A percentile compares a stretch with the other conserved stretches of the same genome.
Evolutionary conservation across 225 moss, liverwort and hornwort species (phyloP).

Genomic region (Polytrichum formosum): DNA sequence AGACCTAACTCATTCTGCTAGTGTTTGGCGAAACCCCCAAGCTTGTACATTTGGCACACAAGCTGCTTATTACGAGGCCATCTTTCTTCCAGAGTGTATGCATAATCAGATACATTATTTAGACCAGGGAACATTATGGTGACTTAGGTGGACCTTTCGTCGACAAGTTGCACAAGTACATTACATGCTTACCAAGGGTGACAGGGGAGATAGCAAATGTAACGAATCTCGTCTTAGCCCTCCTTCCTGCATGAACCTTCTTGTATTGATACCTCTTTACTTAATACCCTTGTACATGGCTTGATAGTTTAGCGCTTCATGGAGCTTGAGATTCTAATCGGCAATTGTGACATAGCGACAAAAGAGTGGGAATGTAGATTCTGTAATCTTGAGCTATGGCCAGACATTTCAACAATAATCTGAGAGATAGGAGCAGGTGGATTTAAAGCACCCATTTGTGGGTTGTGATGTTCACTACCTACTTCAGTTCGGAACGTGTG

Average conservation of each 20-base stretch:
- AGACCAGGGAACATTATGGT: neutral
- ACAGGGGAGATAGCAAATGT: neutral
- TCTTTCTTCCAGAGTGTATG: conserved; percentile 3
- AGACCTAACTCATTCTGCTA: neutral
- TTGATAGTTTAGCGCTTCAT: conserved; percentile 5
- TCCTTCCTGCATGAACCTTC: neutral
- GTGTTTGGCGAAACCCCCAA: neutral
- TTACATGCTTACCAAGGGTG: neutral
- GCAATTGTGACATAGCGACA: conserved; percentile 2
- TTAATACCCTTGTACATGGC: neutral
- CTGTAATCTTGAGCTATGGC: neutral
- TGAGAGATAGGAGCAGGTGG: neutral
- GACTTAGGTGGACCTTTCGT: conserved; percentile 1
- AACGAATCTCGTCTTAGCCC: neutral
- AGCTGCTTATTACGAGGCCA: neutral
- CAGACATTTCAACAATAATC: conserved; percentile 3
- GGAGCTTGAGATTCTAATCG: conserved; percentile 7
- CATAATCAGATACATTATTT: neutral
- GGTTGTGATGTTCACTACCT: conserved; percentile 4
- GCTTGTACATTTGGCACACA: conserved; percentile 2
- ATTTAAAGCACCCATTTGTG: neutral
- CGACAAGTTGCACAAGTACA: too few species aligned
- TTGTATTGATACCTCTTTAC: conserved; percentile 1
- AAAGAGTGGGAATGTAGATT: neutral
- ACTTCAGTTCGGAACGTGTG: neutral